These are phyloP conservation scores for Physcomitrium patens DNA, from an alignment of 225 moss, liverwort and hornwort genomes.

Conservation along the genomic window DNA sequence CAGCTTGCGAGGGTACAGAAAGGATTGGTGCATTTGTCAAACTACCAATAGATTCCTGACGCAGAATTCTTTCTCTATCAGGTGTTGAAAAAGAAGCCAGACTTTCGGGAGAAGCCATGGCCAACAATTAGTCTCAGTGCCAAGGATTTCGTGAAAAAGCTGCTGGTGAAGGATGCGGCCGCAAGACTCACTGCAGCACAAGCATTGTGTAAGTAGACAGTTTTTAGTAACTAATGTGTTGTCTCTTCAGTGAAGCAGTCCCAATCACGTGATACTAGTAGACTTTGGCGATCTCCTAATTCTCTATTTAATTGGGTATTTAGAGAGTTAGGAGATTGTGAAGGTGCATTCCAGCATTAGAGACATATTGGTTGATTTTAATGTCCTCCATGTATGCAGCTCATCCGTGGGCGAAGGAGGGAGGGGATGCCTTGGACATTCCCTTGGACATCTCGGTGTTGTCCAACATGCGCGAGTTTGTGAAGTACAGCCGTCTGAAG, in stretches of 20 bases:
- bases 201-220: background rate
- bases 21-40: background rate
- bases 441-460: slow-evolving; percentile 59
- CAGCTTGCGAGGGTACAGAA: background rate
- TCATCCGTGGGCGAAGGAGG: slow-evolving; percentile 69
- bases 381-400: slow-evolving; percentile 36
- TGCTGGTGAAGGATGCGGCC: background rate
- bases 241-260: no score
- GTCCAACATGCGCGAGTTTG: slow-evolving; percentile 72
- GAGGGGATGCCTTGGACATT: slow-evolving; percentile 58
- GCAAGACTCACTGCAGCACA: background rate
- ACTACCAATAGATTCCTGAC: background rate
- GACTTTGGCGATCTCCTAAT: no score
- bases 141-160: slow-evolving; percentile 19
- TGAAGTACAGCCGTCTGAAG: slow-evolving; percentile 63
- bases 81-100: slow-evolving; percentile 25
- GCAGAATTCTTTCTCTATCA: background rate
- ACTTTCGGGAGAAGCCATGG: slow-evolving; percentile 20
- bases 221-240: background rate
- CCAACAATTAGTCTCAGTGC: slow-evolving; percentile 17
- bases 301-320: no score
- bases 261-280: background rate
- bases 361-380: background rate
- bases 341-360: no score
- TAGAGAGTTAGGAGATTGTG: background rate